These are phyloP conservation scores for Pouteria glomerata DNA, from an alignment of 148 eudicot species.

Conservation along the genomic window DNA sequence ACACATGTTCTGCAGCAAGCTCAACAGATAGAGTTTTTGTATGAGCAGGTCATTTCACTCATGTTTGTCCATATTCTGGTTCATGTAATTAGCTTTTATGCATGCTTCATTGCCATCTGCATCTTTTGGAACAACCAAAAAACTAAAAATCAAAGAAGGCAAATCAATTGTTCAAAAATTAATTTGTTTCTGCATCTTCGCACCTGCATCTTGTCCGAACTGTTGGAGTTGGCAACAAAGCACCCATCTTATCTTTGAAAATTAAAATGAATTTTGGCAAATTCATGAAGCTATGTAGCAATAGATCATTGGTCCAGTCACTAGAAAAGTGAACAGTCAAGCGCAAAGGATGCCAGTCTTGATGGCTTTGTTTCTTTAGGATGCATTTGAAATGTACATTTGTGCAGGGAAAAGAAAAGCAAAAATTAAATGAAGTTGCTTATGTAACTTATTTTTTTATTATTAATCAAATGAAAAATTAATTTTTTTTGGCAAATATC, in stretches of 20 bases:
- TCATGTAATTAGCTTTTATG: not conserved
- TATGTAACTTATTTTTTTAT: too few relatives aligned
- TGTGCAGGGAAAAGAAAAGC: too few relatives aligned
- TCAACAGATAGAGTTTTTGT: slow-evolving; percentile 83
- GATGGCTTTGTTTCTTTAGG: too few relatives aligned
- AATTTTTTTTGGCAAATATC: too few relatives aligned
- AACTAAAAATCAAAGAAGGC: not conserved
- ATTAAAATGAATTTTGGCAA: not conserved
- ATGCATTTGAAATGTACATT: too few relatives aligned
- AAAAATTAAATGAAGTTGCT: too few relatives aligned
- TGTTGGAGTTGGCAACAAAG: not conserved
- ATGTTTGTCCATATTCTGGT: not conserved
- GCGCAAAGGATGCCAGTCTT: not conserved
- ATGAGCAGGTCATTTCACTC: slow-evolving; percentile 64
- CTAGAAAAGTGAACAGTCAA: not conserved
- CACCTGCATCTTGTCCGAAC: not conserved
- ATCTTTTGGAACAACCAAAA: not conserved
- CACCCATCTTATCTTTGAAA: not conserved
- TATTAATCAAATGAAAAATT: too few relatives aligned
- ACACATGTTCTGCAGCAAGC: slow-evolving; percentile 93
- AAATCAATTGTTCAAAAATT: not conserved
- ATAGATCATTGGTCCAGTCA: not conserved
- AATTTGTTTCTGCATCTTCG: not conserved
- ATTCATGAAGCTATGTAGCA: too few relatives aligned
- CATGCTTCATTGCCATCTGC: not conserved